Evolutionary conservation across 2,329 filamentous ascomycete species (phyloP), one percentile per base, ranked within the genome.

Genomic region (Thielaviopsis musarum): DNA sequence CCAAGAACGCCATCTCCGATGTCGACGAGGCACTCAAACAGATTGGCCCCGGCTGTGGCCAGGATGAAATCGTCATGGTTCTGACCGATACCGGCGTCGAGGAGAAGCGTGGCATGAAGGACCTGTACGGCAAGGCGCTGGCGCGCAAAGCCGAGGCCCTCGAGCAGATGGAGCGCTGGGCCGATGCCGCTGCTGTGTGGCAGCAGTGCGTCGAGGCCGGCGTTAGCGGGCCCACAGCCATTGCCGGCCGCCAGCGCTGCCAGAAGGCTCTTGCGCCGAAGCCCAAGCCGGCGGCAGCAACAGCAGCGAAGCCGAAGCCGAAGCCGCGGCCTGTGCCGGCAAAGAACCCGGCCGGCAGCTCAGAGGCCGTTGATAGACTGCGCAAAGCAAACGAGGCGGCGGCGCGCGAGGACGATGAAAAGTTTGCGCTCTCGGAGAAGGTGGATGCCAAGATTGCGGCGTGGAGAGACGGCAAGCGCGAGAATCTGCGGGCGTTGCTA

Each of bases 131-230:
- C 58, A 98, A 97, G 70, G 91, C 91, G 0, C 74, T 97, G 30
- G 91, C 88, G 73, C 85, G 93, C 58, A 97, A 97, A 74, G 93
- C 93, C 0, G 93, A 98, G 72, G 93, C 90, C 1, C 77, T 97
- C 7, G 93, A 98, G 70, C 87, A 95, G 68, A 85, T 98, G 77
- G 93, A 98, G 73, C 88, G 86, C 68, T 98, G 91, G 91, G 72
- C 74, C 2, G 91, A 97, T 56, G 93, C 93, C 1, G 83, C 82
- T 0, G 73, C 76, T 1, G 83, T 87, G 0, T 98, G 93, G 93
- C 83, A 84, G 66, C 74, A 80, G 59, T 91, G 88, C 38, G 87
- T 97, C 1, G 87, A 94, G 70, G 82, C 81, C 26, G 89, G 91
- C 3, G 82, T 94, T 17, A 91, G 93, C n/a, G 91, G 90, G 7